A percentile compares a stretch with the other conserved stretches of the same genome.
Evolutionary conservation across 129 eudicot genomes (phyloP).

Genomic region (Silybum marianum): DNA sequence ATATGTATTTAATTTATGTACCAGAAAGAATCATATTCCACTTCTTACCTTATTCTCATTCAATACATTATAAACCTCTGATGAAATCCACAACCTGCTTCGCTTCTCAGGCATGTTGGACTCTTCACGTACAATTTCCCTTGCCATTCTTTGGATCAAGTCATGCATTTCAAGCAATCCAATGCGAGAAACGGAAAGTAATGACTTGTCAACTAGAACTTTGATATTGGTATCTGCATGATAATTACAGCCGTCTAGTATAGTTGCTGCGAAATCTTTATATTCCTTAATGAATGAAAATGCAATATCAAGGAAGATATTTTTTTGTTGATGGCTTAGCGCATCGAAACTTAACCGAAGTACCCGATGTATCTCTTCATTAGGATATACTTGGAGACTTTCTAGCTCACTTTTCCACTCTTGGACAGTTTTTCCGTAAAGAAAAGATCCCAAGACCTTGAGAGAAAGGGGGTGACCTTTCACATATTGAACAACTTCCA

Average conservation of each 20-base stretch:
- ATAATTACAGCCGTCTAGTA: conserved; percentile 6
- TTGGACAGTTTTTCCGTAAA: too few relatives aligned
- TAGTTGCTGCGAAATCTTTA: not conserved
- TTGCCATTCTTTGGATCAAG: conserved; percentile 23
- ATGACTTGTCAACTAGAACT: conserved; percentile 20
- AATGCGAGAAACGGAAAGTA: not conserved
- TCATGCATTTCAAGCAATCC: conserved; percentile 13
- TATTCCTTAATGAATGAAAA: conserved; percentile 16
- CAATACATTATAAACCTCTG: conserved; percentile 19
- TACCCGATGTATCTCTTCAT: too few relatives aligned
- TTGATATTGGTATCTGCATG: not conserved
- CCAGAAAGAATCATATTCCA: not conserved
- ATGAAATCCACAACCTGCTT: conserved; percentile 2
- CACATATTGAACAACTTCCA: not conserved
- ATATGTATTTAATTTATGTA: not conserved
- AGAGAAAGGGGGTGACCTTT: conserved; percentile 19
- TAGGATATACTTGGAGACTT: too few relatives aligned
- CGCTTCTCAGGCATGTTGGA: not conserved
- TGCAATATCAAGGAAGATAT: conserved; percentile 33
- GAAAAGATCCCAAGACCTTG: too few relatives aligned
- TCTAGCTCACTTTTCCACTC: too few relatives aligned
- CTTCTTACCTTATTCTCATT: not conserved
- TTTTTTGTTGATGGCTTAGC: not conserved
- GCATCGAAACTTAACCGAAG: conserved; percentile 18
- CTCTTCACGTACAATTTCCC: conserved; percentile 5